Percentiles rank a stretch among this genome's conserved stretches.
Conservation (phyloP, 139 green algal genomes). For the Pleodorina starrii region DNA sequence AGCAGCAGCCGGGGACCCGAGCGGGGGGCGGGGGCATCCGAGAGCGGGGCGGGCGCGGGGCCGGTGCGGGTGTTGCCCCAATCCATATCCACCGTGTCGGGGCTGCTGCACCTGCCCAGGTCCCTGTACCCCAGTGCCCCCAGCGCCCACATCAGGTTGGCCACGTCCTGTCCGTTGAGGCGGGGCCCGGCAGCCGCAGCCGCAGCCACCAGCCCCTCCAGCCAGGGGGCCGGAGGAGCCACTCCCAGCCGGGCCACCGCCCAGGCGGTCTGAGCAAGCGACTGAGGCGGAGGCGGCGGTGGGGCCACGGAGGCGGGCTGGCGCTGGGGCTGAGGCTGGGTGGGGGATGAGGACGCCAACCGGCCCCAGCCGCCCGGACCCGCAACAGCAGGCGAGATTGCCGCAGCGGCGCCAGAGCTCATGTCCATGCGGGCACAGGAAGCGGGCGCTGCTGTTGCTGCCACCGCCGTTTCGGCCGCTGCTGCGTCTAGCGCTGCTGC, state of each 20-base stretch:
- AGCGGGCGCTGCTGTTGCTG: neutral
- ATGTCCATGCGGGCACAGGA: neutral
- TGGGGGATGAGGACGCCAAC: too few relatives aligned
- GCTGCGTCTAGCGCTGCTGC: too few relatives aligned
- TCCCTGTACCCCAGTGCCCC: neutral
- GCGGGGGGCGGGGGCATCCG: neutral
- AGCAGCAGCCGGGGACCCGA: neutral
- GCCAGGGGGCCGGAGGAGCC: neutral
- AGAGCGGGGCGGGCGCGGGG: too few relatives aligned
- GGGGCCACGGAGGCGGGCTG: neutral
- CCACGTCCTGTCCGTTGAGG: constrained; percentile 30
- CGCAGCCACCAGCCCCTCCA: neutral
- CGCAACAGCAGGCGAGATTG: too few relatives aligned
- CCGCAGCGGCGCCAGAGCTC: neutral
- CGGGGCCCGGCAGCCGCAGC: neutral
- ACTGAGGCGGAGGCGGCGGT: neutral
- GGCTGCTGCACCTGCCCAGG: neutral
- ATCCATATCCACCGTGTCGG: too few relatives aligned
- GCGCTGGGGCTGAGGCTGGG: too few relatives aligned
- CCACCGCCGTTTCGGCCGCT: neutral
- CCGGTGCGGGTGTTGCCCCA: too few relatives aligned
- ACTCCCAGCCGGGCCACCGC: constrained; percentile 23
- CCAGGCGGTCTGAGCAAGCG: constrained; percentile 9
- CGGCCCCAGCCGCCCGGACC: too few relatives aligned
- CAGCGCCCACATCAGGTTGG: constrained; percentile 33